Percentiles rank a stretch among this genome's conserved stretches.
Evolutionary conservation across 306 rosid species (phyloP).

Genomic region (Castanopsis chinensis): DNA sequence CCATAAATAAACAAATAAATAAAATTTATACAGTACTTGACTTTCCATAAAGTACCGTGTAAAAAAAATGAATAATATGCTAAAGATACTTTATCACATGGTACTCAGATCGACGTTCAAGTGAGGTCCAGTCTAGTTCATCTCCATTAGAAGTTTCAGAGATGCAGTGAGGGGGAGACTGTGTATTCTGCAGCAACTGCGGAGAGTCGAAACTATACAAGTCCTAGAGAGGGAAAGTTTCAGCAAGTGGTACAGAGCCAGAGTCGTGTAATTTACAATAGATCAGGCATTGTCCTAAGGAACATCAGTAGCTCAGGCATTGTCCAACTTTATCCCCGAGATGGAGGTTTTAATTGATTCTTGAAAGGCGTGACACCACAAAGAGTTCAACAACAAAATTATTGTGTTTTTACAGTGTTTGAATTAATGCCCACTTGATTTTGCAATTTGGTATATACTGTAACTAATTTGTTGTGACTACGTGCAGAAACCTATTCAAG

Average conservation of each 20-base stretch:
- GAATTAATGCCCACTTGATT: conserved; percentile 23
- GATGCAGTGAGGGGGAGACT: neutral
- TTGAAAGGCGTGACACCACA: neutral
- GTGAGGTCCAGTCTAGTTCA: conserved; percentile 79
- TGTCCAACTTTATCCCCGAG: conserved; percentile 97
- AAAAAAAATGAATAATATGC: no score
- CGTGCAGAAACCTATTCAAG: no score
- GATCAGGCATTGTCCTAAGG: conserved; percentile 66
- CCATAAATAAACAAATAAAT: no score
- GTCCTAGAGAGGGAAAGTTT: no score
- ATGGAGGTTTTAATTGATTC: conserved; percentile 66
- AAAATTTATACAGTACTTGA: no score
- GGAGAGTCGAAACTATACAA: no score
- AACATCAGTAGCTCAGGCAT: conserved; percentile 60
- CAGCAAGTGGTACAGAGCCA: conserved; percentile 47
- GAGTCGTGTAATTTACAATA: conserved; percentile 78
- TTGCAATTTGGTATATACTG: conserved; percentile 1
- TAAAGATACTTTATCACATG: no score
- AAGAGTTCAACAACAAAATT: conserved; percentile 26
- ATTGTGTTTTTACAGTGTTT: conserved; percentile 31
- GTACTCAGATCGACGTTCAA: neutral
- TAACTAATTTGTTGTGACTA: no score
- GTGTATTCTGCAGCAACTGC: no score
- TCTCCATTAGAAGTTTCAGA: conserved; percentile 51
- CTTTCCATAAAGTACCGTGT: no score